Conservation (phyloP, 2,329 filamentous ascomycete genomes). For the Alternaria sp. region DNA sequence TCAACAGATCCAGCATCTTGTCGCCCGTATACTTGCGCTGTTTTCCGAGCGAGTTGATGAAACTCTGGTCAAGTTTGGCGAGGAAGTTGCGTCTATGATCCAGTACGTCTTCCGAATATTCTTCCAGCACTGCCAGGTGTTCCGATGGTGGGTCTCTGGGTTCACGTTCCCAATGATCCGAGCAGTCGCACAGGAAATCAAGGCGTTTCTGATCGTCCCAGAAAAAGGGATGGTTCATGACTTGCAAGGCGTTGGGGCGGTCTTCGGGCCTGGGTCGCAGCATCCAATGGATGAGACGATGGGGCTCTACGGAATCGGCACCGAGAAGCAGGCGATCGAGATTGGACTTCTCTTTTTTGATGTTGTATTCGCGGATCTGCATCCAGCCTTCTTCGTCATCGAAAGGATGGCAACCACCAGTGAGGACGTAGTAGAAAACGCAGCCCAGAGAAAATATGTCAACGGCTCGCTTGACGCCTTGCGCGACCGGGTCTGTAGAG, state of each 20-base stretch:
- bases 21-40: constrained; percentile 93
- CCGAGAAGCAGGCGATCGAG: constrained; percentile 78
- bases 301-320: constrained; percentile 84
- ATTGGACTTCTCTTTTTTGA: constrained; percentile 85
- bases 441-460: constrained; percentile 97
- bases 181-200: constrained; percentile 93
- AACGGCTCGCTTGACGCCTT: constrained; percentile 91
- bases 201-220: constrained; percentile 90
- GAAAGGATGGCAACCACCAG: constrained; percentile 89
- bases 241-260: constrained; percentile 76
- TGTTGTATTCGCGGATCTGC: constrained; percentile 85
- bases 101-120: constrained; percentile 56
- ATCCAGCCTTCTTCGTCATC: constrained; percentile 94
- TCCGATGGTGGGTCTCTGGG: constrained; percentile 80
- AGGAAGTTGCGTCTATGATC: constrained; percentile 78
- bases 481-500: constrained; percentile 57
- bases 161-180: constrained; percentile 95
- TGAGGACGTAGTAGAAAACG: constrained; percentile 99
- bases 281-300: constrained; percentile 88
- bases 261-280: constrained; percentile 69
- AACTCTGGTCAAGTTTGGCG: constrained; percentile 75
- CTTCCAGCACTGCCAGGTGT: constrained; percentile 68
- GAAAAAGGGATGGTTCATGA: constrained; percentile 96
- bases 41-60: constrained; percentile 89
- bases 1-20: constrained; percentile 82